phyloP scores from a whole-genome alignment of 805 yeast species.

The Yamadazyma scolyti region DNA sequence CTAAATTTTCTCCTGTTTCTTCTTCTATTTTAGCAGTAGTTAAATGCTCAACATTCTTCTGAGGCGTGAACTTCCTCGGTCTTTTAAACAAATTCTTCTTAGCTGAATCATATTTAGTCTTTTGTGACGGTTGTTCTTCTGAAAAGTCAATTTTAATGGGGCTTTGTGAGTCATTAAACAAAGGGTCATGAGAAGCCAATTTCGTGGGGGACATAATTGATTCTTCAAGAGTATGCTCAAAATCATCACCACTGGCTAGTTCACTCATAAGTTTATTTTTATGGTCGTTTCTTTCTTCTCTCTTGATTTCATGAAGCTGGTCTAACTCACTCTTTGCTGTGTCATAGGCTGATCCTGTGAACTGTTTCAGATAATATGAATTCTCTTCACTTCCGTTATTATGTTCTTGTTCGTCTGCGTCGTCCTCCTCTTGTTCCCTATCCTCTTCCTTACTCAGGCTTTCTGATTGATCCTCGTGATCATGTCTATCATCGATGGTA shows the following conservation, averaged over 20 bases:
- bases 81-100: constrained; percentile 18
- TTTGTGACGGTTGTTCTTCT: not conserved
- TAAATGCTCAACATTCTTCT: constrained; percentile 27
- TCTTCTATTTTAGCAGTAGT: constrained; percentile 4
- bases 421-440: constrained; percentile 6
- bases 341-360: constrained; percentile 10
- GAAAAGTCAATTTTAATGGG: constrained; percentile 9
- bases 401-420: constrained; percentile 4
- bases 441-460: constrained; percentile 15
- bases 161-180: constrained; percentile 26
- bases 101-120: constrained; percentile 1
- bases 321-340: constrained; percentile 14
- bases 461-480: constrained; percentile 10
- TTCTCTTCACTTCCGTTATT: no score
- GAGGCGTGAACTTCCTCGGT: constrained; percentile 25
- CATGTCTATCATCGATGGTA: constrained; percentile 11
- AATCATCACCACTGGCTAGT: constrained; percentile 35
- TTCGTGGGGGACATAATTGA: constrained; percentile 25
- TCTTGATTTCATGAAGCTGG: constrained; percentile 29
- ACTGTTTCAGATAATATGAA: no score
- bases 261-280: constrained; percentile 36
- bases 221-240: constrained; percentile 29
- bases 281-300: constrained; percentile 30
- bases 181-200: constrained; percentile 18
- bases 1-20: constrained; percentile 13